Evolutionary conservation across 306 rosid species (phyloP).

Genomic region (Cucurbita moschata): DNA sequence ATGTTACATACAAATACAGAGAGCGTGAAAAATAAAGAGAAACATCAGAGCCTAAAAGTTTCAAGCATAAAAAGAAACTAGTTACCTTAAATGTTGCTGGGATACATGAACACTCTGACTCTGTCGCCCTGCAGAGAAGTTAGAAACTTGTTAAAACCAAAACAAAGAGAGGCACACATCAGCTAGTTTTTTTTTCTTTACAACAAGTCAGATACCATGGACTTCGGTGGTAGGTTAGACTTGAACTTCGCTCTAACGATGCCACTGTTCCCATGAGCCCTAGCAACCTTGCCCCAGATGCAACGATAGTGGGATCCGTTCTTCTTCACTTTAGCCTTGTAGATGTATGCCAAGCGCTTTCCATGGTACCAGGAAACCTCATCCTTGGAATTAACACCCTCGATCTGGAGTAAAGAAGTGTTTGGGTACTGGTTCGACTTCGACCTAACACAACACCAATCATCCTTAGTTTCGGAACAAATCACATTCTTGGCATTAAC

Average conservation of each 20-base stretch:
- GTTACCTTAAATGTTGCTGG: conserved; percentile 74
- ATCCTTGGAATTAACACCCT: conserved; percentile 91
- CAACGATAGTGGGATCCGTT: conserved; percentile 76
- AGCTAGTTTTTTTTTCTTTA: too few relatives aligned
- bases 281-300: conserved; percentile 79
- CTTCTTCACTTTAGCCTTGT: conserved; percentile 85
- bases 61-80: not conserved
- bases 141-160: not conserved
- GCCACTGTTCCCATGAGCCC: conserved; percentile 93
- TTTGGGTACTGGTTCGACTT: conserved; percentile 88
- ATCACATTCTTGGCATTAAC: too few relatives aligned
- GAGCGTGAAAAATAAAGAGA: not conserved
- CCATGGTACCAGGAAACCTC: conserved; percentile 85
- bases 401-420: conserved; percentile 68
- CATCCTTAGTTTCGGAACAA: not conserved
- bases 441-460: conserved; percentile 32
- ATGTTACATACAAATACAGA: not conserved
- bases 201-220: conserved; percentile 39
- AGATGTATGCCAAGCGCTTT: conserved; percentile 73
- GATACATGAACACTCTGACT: conserved; percentile 85
- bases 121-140: conserved; percentile 50
- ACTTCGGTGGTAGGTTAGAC: conserved; percentile 80
- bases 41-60: not conserved
- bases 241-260: conserved; percentile 83
- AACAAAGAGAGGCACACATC: not conserved